A percentile compares a stretch with the other conserved stretches of the same genome.
phyloP scores from a whole-genome alignment of 257 asterid genomes.

The Primulina eburnea region DNA sequence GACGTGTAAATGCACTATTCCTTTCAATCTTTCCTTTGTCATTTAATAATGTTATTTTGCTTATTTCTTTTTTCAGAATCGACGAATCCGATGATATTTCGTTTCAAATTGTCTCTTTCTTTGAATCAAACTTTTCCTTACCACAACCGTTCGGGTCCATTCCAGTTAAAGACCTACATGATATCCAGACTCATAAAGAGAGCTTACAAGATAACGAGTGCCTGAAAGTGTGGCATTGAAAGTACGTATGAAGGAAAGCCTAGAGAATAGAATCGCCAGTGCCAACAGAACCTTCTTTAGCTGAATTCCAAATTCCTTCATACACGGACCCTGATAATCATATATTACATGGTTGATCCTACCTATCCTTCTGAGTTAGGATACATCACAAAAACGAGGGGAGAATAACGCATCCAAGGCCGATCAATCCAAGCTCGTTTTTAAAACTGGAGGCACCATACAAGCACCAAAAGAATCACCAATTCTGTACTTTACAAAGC shows the following conservation, averaged over 20 bases:
- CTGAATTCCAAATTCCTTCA: constrained; percentile 7
- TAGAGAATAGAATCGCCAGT: not conserved
- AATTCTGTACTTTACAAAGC: constrained; percentile 41
- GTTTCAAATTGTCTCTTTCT: not conserved
- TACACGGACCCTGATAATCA: constrained; percentile 17
- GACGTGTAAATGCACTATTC: no score
- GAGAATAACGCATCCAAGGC: constrained; percentile 28
- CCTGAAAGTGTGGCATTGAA: not conserved
- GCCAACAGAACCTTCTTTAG: constrained; percentile 12
- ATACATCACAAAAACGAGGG: constrained; percentile 21
- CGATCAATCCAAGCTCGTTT: constrained; percentile 21
- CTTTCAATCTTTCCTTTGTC: no score
- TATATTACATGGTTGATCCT: constrained; percentile 32
- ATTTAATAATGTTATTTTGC: no score
- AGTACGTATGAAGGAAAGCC: not conserved
- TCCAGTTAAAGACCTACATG: not conserved
- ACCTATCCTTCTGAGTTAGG: constrained; percentile 28
- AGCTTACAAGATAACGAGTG: not conserved
- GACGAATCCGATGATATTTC: no score
- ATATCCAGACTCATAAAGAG: not conserved
- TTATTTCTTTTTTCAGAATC: no score
- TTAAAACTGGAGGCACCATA: constrained; percentile 44
- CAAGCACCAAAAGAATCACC: constrained; percentile 47
- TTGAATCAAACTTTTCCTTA: no score
- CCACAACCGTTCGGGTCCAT: not conserved